Evolutionary conservation across 495 filamentous ascomycete genomes (phyloP), one percentile per base, ranked within the genome.

Genomic region (Jackrogersella multiformis): DNA sequence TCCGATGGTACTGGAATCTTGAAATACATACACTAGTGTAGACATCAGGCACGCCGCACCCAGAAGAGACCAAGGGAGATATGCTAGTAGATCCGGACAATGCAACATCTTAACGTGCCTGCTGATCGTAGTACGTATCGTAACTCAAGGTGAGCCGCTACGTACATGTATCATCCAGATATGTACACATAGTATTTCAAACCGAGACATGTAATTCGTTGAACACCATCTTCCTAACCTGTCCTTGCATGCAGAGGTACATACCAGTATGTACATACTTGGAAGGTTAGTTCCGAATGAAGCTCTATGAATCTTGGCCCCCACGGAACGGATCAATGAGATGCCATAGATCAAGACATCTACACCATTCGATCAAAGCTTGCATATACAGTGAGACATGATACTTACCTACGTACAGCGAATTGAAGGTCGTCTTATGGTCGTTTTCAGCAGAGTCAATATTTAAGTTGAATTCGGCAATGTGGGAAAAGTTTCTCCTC

Each of bases 91-190:
- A 70, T 62, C 57, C 51, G 39, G 56, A 36, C 45, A 66, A 70
- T 70, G 67, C 67, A 70, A 70, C 67, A 62, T 70, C 35, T 8
- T 66, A 60, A 66, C 56, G 67, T 70, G 61, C 67, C 67, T 66
- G 67, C 36, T 70, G 67, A 70, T 70, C 67, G 66, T 30, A 49
- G 61, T 65, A 61, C 55, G 49, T 52, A 60, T 39, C 56, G 39
- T 20, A 38, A 35, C 26, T 30, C 56, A 66, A 66, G 63, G 48
- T 60, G 63, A 60, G 32, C 55, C 36, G 34, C 20, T 36, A 15
- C 34, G 41, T 63, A 69, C 60, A 18, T 45, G 48, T 59, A 26
- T 53, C 46, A 52, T 38, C 41, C 7, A 53, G 39, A 12, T 42
- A n/a, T n/a, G n/a, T n/a, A n/a, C n/a, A n/a, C n/a, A n/a, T n/a